phyloP scores from a whole-genome alignment of 257 asterid species.

The Scutellaria minor region DNA sequence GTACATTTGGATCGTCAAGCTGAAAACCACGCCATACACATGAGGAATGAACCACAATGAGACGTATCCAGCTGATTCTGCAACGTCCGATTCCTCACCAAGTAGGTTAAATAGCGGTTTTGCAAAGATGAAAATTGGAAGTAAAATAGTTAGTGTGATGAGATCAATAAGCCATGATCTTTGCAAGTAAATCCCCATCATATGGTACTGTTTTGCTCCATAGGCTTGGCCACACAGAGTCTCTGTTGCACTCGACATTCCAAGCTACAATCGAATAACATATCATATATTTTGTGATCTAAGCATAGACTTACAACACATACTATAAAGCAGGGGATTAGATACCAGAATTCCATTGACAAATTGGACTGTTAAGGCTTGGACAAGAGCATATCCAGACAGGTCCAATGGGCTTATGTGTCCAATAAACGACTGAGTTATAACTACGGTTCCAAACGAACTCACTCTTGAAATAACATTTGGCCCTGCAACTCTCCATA shows the following conservation, averaged over 20 bases:
- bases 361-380: conserved; percentile 24
- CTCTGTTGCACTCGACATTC: conserved; percentile 71
- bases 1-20: conserved; percentile 41
- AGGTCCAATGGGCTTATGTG: conserved; percentile 31
- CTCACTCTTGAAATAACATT: conserved; percentile 30
- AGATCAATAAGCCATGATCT: conserved; percentile 53
- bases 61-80: conserved; percentile 35
- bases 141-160: conserved; percentile 36
- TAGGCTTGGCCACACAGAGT: conserved; percentile 70
- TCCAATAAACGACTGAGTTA: conserved; percentile 38
- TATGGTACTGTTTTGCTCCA: conserved; percentile 49
- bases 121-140: conserved; percentile 52
- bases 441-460: conserved; percentile 32
- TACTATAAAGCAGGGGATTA: background rate
- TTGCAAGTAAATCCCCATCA: conserved; percentile 61
- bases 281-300: background rate
- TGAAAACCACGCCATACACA: conserved; percentile 26
- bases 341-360: conserved; percentile 35
- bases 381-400: conserved; percentile 37
- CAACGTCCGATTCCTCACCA: conserved; percentile 27
- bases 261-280: conserved; percentile 41
- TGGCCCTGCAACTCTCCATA: conserved; percentile 38
- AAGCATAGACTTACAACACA: background rate
- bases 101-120: conserved; percentile 44
- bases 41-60: conserved; percentile 38